phyloP scores from a whole-genome alignment of 2,329 filamentous ascomycete genomes.

The Aspergillus caelatus region DNA sequence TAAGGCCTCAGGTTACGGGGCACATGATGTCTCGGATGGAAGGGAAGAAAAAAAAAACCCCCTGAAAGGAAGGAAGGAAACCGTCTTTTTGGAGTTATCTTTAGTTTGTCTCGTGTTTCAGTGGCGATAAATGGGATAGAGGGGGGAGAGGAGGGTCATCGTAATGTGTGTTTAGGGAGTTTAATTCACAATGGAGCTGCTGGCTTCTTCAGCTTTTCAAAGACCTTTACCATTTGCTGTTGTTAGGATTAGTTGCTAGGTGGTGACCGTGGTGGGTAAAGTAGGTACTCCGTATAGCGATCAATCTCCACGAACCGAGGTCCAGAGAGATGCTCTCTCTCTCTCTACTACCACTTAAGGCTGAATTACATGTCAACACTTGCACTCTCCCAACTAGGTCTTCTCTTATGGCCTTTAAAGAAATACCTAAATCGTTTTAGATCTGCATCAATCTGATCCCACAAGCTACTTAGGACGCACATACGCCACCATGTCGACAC shows the following conservation, averaged over 20 bases:
- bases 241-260: too few relatives aligned
- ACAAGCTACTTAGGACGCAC: background rate
- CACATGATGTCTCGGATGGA: background rate
- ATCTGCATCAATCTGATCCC: background rate
- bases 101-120: background rate
- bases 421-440: background rate
- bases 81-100: background rate
- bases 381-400: background rate
- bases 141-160: background rate
- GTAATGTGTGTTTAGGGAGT: conserved; percentile 14
- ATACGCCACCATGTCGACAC: conserved; percentile 14
- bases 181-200: conserved; percentile 8
- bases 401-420: background rate
- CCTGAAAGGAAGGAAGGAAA: background rate
- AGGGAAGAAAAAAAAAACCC: background rate
- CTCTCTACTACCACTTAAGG: background rate
- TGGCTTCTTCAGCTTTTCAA: conserved; percentile 1
- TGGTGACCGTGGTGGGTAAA: too few relatives aligned
- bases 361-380: background rate
- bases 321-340: background rate
- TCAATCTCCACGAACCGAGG: background rate
- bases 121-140: conserved; percentile 8
- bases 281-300: background rate
- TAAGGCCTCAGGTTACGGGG: background rate
- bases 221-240: background rate